Evolutionary conservation across 2,329 filamentous ascomycete species (phyloP), one percentile per base, ranked within the genome.

Genomic region (Basipetospora chlamydospora): DNA sequence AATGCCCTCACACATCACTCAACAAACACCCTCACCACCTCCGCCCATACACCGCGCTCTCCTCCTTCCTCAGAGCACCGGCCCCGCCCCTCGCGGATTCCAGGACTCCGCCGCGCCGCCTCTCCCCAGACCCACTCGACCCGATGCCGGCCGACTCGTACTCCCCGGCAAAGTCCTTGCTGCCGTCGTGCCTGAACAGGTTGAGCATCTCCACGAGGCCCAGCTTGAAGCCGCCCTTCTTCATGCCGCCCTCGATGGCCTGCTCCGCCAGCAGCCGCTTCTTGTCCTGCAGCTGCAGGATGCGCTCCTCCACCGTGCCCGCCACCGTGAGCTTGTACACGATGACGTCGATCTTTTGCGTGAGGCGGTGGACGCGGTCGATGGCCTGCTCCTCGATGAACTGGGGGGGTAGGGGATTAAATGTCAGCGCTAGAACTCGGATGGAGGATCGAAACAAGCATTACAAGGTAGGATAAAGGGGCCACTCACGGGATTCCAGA

Each of bases 381-480:
- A 98, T 98, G 33, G 90, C 90, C 65, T 98, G 90, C 56, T 98
- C 90, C 63, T 98, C 90, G 23, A 98, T 85, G 51, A 98, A 98
- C 72, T 83, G 46, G n/a, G n/a, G n/a, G n/a, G n/a, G n/a, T n/a
- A 20, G 49, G 46, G 3, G 6, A 18, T 30, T 26, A 31, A 31
- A 37, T 33, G 39, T 13, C n/a, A n/a, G 13, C 28, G 28, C 20
- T 25, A 17, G 33, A 17, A 38, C 23, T 22, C 17, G 9, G n/a
- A 29, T 26, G 7, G 28, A 26, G 11, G 11, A 4, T 17, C 37
- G 9, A 10, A 9, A 16, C 1, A 18, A 22, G 16, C n/a, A n/a
- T n/a, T n/a, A 17, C 15, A 28, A 15, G 18, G n/a, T 12, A 13
- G 30, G 10, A 17, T 26, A 33, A 20, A 30, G 22, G 7, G 33